Conservation (phyloP, 164 flowering plant genomes). For the Liquidambar formosana region DNA sequence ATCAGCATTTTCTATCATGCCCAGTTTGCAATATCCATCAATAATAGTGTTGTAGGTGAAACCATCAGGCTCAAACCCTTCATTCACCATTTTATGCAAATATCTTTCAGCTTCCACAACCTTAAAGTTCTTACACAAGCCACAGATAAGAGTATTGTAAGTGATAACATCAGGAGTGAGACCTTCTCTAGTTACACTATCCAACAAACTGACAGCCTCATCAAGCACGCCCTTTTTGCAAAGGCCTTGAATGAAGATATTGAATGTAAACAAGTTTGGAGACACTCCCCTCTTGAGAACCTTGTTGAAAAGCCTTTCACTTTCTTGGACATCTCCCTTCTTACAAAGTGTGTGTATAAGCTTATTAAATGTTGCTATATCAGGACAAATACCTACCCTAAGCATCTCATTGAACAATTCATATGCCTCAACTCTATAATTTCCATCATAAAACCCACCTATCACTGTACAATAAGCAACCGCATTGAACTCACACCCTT, state of each 20-base stretch:
- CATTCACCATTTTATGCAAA: slow-evolving; percentile 71
- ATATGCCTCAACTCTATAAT: slow-evolving; percentile 48
- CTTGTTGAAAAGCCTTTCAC: slow-evolving; percentile 66
- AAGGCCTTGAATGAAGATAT: slow-evolving; percentile 78
- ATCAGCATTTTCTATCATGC: slow-evolving; percentile 63
- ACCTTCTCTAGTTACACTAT: slow-evolving; percentile 38
- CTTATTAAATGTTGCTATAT: slow-evolving; percentile 72
- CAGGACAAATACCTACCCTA: slow-evolving; percentile 48
- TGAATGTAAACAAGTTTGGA: slow-evolving; percentile 74
- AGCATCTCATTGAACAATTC: slow-evolving; percentile 78
- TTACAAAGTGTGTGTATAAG: slow-evolving; percentile 62
- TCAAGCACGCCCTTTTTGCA: slow-evolving; percentile 43
- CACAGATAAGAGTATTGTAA: slow-evolving; percentile 73
- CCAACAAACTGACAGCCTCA: slow-evolving; percentile 53
- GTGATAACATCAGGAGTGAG: slow-evolving; percentile 75
- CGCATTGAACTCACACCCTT: slow-evolving; percentile 65
- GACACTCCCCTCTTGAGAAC: slow-evolving; percentile 69
- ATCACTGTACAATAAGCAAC: slow-evolving; percentile 83
- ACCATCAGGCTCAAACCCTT: slow-evolving; percentile 72
- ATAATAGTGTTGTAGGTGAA: slow-evolving; percentile 77
- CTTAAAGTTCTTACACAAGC: slow-evolving; percentile 65
- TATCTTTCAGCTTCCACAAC: slow-evolving; percentile 68
- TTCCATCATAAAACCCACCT: slow-evolving; percentile 71
- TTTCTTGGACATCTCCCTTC: slow-evolving; percentile 63
- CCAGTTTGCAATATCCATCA: slow-evolving; percentile 73